phyloP scores from a whole-genome alignment of 495 filamentous ascomycete species.

The Neurospora tetrasperma region DNA sequence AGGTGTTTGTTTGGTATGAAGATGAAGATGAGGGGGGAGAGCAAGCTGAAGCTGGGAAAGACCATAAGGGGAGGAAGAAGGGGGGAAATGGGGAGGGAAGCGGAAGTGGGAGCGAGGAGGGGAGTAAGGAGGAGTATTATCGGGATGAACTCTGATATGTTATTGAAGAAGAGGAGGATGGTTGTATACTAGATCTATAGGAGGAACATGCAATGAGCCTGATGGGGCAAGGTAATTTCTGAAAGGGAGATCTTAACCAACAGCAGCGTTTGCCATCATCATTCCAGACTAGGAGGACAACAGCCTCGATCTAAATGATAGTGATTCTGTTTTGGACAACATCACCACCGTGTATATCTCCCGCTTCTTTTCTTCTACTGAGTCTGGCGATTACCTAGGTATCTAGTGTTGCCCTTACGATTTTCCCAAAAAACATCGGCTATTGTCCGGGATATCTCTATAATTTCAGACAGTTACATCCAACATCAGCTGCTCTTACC shows the following conservation, averaged over 20 bases:
- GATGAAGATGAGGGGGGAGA: background rate
- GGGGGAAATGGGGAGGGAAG: background rate
- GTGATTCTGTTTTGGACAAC: background rate
- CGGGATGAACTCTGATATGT: slow-evolving; percentile 30
- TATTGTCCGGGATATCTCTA: too few species aligned
- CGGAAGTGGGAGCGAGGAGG: slow-evolving; percentile 17
- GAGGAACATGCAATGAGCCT: background rate
- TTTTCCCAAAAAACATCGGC: too few species aligned
- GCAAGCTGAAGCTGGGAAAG: background rate
- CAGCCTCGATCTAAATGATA: background rate
- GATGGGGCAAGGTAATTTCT: background rate
- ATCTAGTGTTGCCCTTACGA: too few species aligned
- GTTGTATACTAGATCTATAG: background rate
- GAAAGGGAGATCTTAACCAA: background rate
- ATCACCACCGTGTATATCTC: background rate
- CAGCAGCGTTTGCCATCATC: background rate
- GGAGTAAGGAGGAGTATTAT: slow-evolving; percentile 37
- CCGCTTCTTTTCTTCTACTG: too few species aligned
- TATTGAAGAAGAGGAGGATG: background rate
- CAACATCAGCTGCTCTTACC: too few species aligned
- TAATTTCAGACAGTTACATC: too few species aligned
- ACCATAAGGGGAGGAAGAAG: background rate
- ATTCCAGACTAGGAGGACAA: background rate
- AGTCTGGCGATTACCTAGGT: too few species aligned
- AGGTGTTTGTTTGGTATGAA: background rate